Evolutionary conservation across 352 stramenopile species (phyloP), one percentile per base, ranked within the genome.

Genomic region (Phytopythium kandeliae): DNA sequence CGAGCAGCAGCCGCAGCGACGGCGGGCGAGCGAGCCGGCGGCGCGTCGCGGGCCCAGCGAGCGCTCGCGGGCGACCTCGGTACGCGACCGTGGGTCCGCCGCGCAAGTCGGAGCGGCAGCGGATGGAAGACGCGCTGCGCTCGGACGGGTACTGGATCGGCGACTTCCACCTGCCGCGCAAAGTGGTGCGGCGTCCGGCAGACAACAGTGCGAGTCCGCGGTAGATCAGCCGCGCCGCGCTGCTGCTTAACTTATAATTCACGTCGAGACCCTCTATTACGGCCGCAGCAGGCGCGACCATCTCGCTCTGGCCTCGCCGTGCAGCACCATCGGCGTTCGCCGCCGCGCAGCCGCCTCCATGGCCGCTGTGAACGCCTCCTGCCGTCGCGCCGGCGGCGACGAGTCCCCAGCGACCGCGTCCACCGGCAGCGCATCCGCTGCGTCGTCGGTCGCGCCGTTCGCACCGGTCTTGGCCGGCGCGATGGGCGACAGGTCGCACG

Each of bases 71-170:
- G 65, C 64, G 45, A 38, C 55, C 26, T 60, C 60, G 21, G 71
- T 67, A 44, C 64, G 64, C 19, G 54, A n/a, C n/a, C n/a, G n/a
- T n/a, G n/a, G n/a, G n/a, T n/a, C n/a, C 65, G 37, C 30, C 59
- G 17, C 53, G 57, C 19, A 58, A 57, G n/a, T 63, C 60, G 21
- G 69, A 77, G 31, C 65, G 66, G 24, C 67, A 81, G 56, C 62
- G 66, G 41, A 65, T 86, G 51, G 68, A 84, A 55, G 67, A 75
- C 45, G 75, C 75, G 19, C 58, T 85, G 52, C 71, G 68, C 37
- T 63, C 69, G n/a, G 74, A 89, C 30, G 78, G 78, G n/a, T 89
- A 89, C 58, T 89, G 73, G 71, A 89, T 89, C 55, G 78, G 78
- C 42, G 74, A 89, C 61, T 89, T 85, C 44, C 69, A 73, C 42